Base-by-base conservation (phyloP, 2,329 filamentous ascomycete genomes). In the Colletotrichum aenigma region DNA sequence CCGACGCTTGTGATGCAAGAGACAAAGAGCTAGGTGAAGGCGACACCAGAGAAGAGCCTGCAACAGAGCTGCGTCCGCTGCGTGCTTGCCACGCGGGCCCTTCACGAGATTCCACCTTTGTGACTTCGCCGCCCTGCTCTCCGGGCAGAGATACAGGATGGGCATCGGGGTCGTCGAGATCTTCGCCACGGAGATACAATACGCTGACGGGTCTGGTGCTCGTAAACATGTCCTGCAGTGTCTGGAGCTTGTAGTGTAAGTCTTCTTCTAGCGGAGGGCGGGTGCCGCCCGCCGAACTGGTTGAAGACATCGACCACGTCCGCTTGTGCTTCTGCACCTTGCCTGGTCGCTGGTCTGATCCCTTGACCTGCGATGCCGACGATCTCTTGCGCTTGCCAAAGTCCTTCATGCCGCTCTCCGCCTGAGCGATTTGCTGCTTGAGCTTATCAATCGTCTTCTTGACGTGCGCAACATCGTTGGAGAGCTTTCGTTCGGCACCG, bases 391-490 rank as follows among this genome's bases (percentile, higher is more conserved):
- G 87, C 82, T 93, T 94, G 60, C 90, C 89, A 77, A 91, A 92
- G 77, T 94, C 92, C 80, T 93, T 94, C 80, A 93, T 88, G 0
- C 92, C 92, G 66, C 88, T 92, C 80, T 94, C 92, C 1, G 91
- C 91, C 81, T 98, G 96, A 0, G 94, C 89, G 76, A 98, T 97
- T 81, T 98, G 96, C 82, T 98, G 96, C 84, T 97, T 97, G 62
- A 98, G 87, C 85, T 98, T 98, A 81, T 98, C 96, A 79, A 98
- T 98, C 0, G 94, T 95, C 86, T 98, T 98, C 85, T 97, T 98
- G 78, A 98, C 95, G 81, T 98, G 96, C 0, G 95, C 94, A 10
- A 98, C 91, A 79, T 98, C 96, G 82, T 98, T 98, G 18, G 96
- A 96, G 2, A 98, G 89, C 83, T 98, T 98, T 66, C 96, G 92